phyloP scores from a whole-genome alignment of 2,329 filamentous ascomycete species.

The Aspergillus jensenii region DNA sequence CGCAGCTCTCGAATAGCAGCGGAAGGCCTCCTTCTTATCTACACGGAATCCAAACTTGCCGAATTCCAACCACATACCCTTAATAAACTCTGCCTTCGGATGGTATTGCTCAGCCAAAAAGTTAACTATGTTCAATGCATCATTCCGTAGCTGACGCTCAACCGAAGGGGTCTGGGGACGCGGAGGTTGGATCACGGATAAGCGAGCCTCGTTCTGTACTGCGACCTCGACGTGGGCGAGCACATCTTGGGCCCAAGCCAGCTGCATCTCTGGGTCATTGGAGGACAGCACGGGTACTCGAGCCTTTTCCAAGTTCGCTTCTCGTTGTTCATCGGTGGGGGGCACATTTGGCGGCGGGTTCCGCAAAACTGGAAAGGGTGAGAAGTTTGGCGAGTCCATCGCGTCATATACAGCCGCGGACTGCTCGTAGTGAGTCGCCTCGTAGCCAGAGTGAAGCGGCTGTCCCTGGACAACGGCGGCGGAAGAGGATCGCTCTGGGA shows the following conservation, averaged over 20 bases:
- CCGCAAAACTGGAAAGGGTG: constrained; percentile 83
- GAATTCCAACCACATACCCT: constrained; percentile 96
- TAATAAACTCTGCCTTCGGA: constrained; percentile 90
- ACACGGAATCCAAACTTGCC: constrained; percentile 88
- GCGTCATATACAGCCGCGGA: constrained; percentile 50
- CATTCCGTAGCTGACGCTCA: constrained; percentile 82
- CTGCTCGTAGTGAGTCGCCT: constrained; percentile 50
- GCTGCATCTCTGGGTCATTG: constrained; percentile 92
- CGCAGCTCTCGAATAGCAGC: constrained; percentile 80
- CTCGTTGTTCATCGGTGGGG: constrained; percentile 90
- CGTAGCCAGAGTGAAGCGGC: constrained; percentile 28
- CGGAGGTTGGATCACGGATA: constrained; percentile 57
- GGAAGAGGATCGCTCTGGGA: constrained; percentile 39
- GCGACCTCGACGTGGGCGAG: constrained; percentile 85
- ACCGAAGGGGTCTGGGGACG: constrained; percentile 78
- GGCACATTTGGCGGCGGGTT: constrained; percentile 82
- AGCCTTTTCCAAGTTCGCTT: constrained; percentile 82
- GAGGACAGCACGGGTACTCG: constrained; percentile 82
- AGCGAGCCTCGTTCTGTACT: constrained; percentile 71
- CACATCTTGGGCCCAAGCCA: constrained; percentile 94
- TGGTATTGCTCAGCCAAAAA: constrained; percentile 91
- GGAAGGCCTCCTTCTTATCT: constrained; percentile 93
- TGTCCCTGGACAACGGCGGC: constrained; percentile 29
- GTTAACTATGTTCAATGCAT: constrained; percentile 87
- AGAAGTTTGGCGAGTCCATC: constrained; percentile 72